phyloP scores from a whole-genome alignment of 2,329 filamentous ascomycete genomes.

The Stachybotrys chartarum region DNA sequence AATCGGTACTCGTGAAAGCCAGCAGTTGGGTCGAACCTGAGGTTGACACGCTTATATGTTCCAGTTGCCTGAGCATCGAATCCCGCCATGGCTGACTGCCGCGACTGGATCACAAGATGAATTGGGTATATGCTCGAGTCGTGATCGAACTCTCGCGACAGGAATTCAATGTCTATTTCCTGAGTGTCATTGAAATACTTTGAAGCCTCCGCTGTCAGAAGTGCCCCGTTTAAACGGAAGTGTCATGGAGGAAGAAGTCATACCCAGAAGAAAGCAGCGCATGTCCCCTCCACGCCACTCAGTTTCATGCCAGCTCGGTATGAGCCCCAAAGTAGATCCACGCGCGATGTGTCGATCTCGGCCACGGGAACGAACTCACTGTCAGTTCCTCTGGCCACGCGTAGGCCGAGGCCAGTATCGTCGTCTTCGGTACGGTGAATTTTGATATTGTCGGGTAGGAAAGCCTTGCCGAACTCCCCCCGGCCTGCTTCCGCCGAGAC shows the following conservation, averaged over 20 bases:
- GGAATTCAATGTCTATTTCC: slow-evolving; percentile 76
- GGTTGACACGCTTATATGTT: slow-evolving; percentile 47
- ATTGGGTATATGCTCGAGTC: slow-evolving; percentile 47
- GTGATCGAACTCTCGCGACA: slow-evolving; percentile 56
- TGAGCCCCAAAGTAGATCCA: slow-evolving; percentile 62
- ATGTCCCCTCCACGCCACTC: slow-evolving; percentile 56
- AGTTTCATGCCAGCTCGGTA: slow-evolving; percentile 63
- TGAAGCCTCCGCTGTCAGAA: slow-evolving; percentile 1
- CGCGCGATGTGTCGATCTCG: slow-evolving; percentile 54
- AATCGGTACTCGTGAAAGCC: slow-evolving; percentile 74
- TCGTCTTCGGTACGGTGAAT: slow-evolving; percentile 44
- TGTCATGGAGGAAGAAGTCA: slow-evolving; percentile 8
- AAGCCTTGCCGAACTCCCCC: slow-evolving; percentile 61
- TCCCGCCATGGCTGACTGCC: slow-evolving; percentile 47
- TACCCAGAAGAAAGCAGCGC: slow-evolving; percentile 75
- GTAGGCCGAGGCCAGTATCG: slow-evolving; percentile 48
- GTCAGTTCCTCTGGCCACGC: slow-evolving; percentile 32
- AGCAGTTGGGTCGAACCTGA: slow-evolving; percentile 59
- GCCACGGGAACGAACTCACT: slow-evolving; percentile 51
- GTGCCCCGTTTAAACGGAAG: not conserved
- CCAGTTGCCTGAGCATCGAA: slow-evolving; percentile 56
- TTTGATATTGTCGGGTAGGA: slow-evolving; percentile 48
- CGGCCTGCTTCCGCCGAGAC: slow-evolving; percentile 48
- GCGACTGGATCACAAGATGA: slow-evolving; percentile 70
- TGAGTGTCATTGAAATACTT: slow-evolving; percentile 73